Evolutionary conservation across 306 rosid genomes (phyloP).

Genomic region (Potentilla sterilis): DNA sequence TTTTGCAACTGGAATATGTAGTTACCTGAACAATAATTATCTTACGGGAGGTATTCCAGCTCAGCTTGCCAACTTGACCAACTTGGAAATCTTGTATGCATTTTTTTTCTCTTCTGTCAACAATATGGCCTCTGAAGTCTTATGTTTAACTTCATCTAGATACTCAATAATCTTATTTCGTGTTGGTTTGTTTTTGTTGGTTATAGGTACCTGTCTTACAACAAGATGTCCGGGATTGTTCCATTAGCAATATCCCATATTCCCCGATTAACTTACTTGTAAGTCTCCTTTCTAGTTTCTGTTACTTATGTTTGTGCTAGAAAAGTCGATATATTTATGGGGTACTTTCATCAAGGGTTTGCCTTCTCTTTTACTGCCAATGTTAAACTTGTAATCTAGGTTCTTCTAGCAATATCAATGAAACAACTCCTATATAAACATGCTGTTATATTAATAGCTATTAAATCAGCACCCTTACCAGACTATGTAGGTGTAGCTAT

Average conservation of each 20-base stretch:
- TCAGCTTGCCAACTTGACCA: constrained; percentile 87
- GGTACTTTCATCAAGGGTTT: neutral
- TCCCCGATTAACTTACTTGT: constrained; percentile 85
- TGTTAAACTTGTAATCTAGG: neutral
- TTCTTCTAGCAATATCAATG: neutral
- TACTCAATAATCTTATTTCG: neutral
- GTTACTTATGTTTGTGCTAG: constrained; percentile 1
- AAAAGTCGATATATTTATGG: constrained; percentile 10
- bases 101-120: neutral
- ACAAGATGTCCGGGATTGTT: constrained; percentile 89
- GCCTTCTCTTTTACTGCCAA: neutral
- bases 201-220: constrained; percentile 83
- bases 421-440: neutral
- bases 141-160: neutral
- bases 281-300: constrained; percentile 42
- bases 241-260: constrained; percentile 82
- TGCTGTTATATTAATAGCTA: neutral
- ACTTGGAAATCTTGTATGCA: constrained; percentile 89
- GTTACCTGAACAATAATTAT: constrained; percentile 89
- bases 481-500: neutral
- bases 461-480: neutral
- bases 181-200: constrained; percentile 20
- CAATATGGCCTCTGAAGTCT: neutral
- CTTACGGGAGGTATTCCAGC: constrained; percentile 96
- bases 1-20: constrained; percentile 27